These are phyloP conservation scores for Mucor racemosus DNA, from an alignment of 371 early-diverging fungal species.

Conservation along the genomic window DNA sequence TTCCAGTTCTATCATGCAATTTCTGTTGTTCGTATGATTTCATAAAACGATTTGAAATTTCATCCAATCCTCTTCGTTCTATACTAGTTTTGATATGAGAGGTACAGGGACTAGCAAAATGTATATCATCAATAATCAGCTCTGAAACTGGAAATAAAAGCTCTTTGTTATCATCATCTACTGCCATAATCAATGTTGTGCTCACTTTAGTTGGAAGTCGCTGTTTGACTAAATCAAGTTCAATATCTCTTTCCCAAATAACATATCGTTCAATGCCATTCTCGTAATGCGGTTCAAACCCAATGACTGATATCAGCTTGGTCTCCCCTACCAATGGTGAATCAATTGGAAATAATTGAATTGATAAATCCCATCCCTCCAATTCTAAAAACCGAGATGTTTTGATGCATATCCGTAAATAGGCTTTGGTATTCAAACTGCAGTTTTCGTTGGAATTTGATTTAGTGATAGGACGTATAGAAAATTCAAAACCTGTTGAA, in stretches of 20 bases:
- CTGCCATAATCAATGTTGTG: constrained; percentile 11
- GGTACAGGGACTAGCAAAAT: constrained; percentile 20
- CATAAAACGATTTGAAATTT: constrained; percentile 18
- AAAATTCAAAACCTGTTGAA: constrained; percentile 29
- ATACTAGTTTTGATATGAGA: constrained; percentile 9
- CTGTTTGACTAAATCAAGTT: not conserved
- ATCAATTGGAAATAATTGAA: constrained; percentile 1
- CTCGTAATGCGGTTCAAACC: constrained; percentile 26
- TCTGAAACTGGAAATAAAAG: constrained; percentile 21
- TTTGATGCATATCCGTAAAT: constrained; percentile 21
- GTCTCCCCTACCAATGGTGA: constrained; percentile 5
- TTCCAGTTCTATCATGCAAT: constrained; percentile 11
- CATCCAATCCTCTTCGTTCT: constrained; percentile 21
- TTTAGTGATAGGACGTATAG: constrained; percentile 18
- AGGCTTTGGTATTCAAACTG: constrained; percentile 6
- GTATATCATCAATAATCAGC: constrained; percentile 28
- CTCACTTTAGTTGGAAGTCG: constrained; percentile 13
- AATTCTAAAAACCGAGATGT: constrained; percentile 21
- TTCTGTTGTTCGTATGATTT: constrained; percentile 12
- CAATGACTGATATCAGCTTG: constrained; percentile 15
- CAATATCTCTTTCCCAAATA: constrained; percentile 29
- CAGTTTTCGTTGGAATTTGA: constrained; percentile 9
- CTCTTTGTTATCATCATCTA: not conserved
- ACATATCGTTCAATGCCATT: constrained; percentile 24
- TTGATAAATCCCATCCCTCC: constrained; percentile 21